Conservation (phyloP, 495 filamentous ascomycete species). For the Monascus purpureus region DNA sequence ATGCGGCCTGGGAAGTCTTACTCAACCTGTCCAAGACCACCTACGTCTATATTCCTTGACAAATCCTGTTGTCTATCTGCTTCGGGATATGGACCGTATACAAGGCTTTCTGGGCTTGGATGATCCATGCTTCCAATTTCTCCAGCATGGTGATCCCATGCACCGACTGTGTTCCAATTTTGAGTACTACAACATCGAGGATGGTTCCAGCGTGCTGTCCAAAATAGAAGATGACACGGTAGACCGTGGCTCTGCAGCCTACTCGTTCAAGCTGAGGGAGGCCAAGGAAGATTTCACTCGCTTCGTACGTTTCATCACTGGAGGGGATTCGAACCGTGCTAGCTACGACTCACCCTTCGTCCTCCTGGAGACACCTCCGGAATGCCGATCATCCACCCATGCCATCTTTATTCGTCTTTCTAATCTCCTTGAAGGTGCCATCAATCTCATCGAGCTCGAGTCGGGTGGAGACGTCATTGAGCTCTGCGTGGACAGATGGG, state of each 20-base stretch:
- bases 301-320: constrained; percentile 53
- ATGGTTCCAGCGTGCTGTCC: constrained; percentile 14
- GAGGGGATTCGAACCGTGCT: constrained; percentile 35
- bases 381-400: constrained; percentile 51
- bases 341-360: constrained; percentile 61
- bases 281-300: constrained; percentile 61
- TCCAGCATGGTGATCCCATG: constrained; percentile 37
- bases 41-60: constrained; percentile 43
- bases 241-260: constrained; percentile 33
- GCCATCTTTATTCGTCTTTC: constrained; percentile 50
- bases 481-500: constrained; percentile 53
- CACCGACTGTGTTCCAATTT: constrained; percentile 60
- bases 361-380: constrained; percentile 50
- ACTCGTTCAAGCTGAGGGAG: constrained; percentile 56
- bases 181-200: constrained; percentile 65
- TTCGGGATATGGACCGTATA: constrained; percentile 54
- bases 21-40: constrained; percentile 41
- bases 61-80: constrained; percentile 62
- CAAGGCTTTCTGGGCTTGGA: constrained; percentile 46
- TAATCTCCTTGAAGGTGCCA: constrained; percentile 35
- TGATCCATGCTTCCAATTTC: constrained; percentile 36
- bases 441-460: constrained; percentile 50
- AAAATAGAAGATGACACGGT: constrained; percentile 17
- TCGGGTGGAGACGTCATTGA: constrained; percentile 61
- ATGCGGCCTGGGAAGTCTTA: constrained; percentile 47